Evolutionary conservation across 2,329 filamentous ascomycete genomes (phyloP).

Genomic region (Ophiostoma sp.): DNA sequence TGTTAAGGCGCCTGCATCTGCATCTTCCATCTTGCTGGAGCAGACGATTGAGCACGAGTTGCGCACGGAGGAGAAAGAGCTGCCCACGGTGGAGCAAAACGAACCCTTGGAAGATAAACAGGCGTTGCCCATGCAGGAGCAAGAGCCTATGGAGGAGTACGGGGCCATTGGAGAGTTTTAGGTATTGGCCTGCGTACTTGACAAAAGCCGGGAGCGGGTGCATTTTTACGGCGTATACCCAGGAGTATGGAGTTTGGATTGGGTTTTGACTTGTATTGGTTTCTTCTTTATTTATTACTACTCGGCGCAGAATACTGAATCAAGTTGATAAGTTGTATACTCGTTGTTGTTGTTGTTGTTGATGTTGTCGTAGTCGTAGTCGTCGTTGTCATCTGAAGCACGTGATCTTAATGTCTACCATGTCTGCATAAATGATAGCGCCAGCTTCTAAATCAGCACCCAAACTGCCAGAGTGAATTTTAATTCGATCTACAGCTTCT

Average conservation of each 20-base stretch:
- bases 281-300: not conserved
- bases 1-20: too few relatives aligned
- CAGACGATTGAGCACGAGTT: too few relatives aligned
- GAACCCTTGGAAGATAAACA: too few relatives aligned
- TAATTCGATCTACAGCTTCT: too few relatives aligned
- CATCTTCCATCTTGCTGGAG: too few relatives aligned
- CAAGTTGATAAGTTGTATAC: too few relatives aligned
- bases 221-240: constrained; percentile 9
- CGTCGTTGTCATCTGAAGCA: not conserved
- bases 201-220: not conserved
- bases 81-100: too few relatives aligned
- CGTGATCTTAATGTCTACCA: not conserved
- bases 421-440: too few relatives aligned
- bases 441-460: too few relatives aligned
- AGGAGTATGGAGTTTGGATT: not conserved
- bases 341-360: not conserved
- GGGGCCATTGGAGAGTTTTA: not conserved
- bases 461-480: too few relatives aligned
- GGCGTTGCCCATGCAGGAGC: too few relatives aligned
- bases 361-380: not conserved
- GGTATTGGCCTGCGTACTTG: not conserved
- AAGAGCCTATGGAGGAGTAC: not conserved
- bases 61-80: too few relatives aligned
- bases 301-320: not conserved
- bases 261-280: not conserved